A percentile compares a stretch with the other conserved stretches of the same genome.
These are phyloP conservation scores for Myrmaecium sp. DNA, from an alignment of 2,329 filamentous ascomycete species.

Conservation along the genomic window DNA sequence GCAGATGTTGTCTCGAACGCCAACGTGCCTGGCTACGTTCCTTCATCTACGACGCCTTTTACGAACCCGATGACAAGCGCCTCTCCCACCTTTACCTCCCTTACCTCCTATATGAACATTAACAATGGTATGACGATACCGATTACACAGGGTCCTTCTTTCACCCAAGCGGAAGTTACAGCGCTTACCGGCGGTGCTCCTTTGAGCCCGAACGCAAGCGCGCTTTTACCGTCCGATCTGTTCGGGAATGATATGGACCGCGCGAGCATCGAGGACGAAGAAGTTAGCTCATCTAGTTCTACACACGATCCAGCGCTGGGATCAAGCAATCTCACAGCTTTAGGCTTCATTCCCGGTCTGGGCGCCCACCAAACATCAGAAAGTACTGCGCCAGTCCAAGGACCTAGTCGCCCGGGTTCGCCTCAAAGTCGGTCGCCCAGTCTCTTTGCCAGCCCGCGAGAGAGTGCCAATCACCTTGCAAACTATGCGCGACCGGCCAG, in stretches of 20 bases:
- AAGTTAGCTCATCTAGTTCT: constrained; percentile 11
- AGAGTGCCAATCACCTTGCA: constrained; percentile 26
- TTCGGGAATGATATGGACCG: constrained; percentile 46
- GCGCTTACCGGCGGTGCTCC: constrained; percentile 47
- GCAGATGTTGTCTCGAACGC: constrained; percentile 14
- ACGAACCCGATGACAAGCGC: constrained; percentile 29
- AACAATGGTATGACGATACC: constrained; percentile 44
- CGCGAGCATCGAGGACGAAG: constrained; percentile 14
- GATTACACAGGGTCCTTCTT: constrained; percentile 21
- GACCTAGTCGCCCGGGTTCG: constrained; percentile 27
- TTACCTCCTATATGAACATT: constrained; percentile 37
- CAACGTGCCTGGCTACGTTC: constrained; percentile 18
- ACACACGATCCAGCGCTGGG: constrained; percentile 10
- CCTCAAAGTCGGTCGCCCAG: constrained; percentile 26
- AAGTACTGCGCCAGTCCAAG: constrained; percentile 18
- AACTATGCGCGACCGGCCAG: constrained; percentile 23
- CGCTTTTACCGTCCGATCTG: constrained; percentile 53
- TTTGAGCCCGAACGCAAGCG: constrained; percentile 60
- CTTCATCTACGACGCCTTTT: constrained; percentile 25
- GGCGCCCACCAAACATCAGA: constrained; percentile 22
- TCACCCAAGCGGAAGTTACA: constrained; percentile 43
- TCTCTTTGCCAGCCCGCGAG: constrained; percentile 30
- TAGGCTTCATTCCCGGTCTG: constrained; percentile 25
- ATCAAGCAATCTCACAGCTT: constrained; percentile 15
- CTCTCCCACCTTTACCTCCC: constrained; percentile 35